Evolutionary conservation across 148 eudicot species (phyloP).

Genomic region (Bassia scoparia): DNA sequence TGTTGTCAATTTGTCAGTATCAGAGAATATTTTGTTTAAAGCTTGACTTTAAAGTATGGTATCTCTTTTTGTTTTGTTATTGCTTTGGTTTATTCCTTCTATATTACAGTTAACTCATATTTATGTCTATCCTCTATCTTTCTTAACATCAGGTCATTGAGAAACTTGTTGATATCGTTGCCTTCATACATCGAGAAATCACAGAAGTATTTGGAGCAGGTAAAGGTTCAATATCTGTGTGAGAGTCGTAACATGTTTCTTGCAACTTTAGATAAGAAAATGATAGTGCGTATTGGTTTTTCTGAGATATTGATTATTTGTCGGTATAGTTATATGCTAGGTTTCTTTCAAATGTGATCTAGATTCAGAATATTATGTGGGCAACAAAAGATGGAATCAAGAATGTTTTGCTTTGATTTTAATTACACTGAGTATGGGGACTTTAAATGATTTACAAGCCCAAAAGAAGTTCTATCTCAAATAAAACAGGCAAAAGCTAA

Average conservation of each 20-base stretch:
- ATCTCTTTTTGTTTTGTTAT: not conserved
- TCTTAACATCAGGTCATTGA: conserved; percentile 62
- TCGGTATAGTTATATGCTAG: not conserved
- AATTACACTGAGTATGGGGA: too few relatives aligned
- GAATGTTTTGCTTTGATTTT: too few relatives aligned
- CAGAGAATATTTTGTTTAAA: not conserved
- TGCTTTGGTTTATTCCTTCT: not conserved
- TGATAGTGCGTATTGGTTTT: not conserved
- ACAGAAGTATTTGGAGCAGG: conserved; percentile 73
- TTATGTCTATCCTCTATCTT: not conserved
- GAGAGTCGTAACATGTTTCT: not conserved
- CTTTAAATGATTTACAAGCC: too few relatives aligned
- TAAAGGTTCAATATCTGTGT: conserved; percentile 23
- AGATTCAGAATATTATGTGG: too few relatives aligned
- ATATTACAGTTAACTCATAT: not conserved
- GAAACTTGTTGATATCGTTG: conserved; percentile 86
- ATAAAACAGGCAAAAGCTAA: not conserved
- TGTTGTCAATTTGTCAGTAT: not conserved
- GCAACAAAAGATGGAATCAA: too few relatives aligned
- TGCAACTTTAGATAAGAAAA: not conserved
- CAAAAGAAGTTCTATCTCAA: too few relatives aligned
- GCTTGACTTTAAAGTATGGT: not conserved
- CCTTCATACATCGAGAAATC: conserved; percentile 81
- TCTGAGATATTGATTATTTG: not conserved
- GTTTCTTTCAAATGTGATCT: not conserved